A percentile compares a stretch with the other conserved stretches of the same genome.
Conservation (phyloP, 768 basidiomycete genomes). For the Lentinula raphanica region DNA sequence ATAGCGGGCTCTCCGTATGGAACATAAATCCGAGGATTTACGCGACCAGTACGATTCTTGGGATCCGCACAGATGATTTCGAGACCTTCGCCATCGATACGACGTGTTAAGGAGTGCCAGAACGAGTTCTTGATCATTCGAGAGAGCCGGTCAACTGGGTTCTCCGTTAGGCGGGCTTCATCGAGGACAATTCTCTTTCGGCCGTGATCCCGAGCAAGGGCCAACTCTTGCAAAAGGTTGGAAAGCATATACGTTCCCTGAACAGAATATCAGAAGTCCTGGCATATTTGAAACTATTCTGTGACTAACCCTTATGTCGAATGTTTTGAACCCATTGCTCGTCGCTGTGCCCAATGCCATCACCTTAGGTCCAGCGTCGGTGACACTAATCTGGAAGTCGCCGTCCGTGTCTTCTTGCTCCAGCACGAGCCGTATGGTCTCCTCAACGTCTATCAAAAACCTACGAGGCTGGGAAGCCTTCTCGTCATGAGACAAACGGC, state of each 20-base stretch:
- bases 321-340: slow-evolving; percentile 96
- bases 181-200: slow-evolving; percentile 97
- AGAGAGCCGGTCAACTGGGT: slow-evolving; percentile 93
- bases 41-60: slow-evolving; percentile 89
- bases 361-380: slow-evolving; percentile 94
- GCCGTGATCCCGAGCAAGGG: slow-evolving; percentile 90
- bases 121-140: slow-evolving; percentile 98
- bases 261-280: background rate
- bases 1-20: slow-evolving; percentile 90
- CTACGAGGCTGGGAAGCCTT: slow-evolving; percentile 77
- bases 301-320: slow-evolving; percentile 79
- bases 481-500: slow-evolving; percentile 92
- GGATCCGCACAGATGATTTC: slow-evolving; percentile 98
- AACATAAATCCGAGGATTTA: slow-evolving; percentile 91
- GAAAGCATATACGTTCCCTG: slow-evolving; percentile 99
- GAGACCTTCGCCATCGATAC: slow-evolving; percentile 95
- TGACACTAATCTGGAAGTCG: slow-evolving; percentile 94
- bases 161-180: slow-evolving; percentile 94
- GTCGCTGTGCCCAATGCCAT: slow-evolving; percentile 95
- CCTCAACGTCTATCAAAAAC: slow-evolving; percentile 96
- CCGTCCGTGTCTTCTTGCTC: slow-evolving; percentile 98
- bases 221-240: slow-evolving; percentile 97
- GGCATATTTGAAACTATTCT: background rate
- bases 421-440: slow-evolving; percentile 92
- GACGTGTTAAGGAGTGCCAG: slow-evolving; percentile 95